Percentiles rank a stretch among this genome's conserved stretches.
Conservation (phyloP, 164 flowering plant genomes). For the Euptelea pleiosperma region DNA sequence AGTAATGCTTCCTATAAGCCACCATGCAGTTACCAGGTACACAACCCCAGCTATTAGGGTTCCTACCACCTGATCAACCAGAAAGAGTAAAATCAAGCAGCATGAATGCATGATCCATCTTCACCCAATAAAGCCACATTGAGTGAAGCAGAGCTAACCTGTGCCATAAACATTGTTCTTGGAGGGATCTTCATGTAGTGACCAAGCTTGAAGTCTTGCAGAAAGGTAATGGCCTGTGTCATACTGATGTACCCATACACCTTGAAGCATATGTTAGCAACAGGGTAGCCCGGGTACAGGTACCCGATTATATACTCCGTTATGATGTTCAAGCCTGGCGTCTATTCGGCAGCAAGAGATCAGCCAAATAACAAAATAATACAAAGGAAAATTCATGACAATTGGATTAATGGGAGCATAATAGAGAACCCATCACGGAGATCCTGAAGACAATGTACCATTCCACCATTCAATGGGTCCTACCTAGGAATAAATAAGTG, state of each 20-base stretch:
- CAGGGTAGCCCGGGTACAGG: slow-evolving; percentile 74
- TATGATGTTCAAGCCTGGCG: slow-evolving; percentile 71
- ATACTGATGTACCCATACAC: slow-evolving; percentile 86
- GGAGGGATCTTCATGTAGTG: slow-evolving; percentile 99
- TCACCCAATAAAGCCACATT: not conserved
- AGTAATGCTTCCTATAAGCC: slow-evolving; percentile 67
- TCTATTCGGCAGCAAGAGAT: slow-evolving; percentile 22
- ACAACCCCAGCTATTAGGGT: slow-evolving; percentile 55
- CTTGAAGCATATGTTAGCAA: slow-evolving; percentile 92
- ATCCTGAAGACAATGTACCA: too few species aligned
- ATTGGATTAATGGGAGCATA: too few species aligned
- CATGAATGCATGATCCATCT: too few species aligned
- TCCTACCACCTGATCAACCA: slow-evolving; percentile 49
- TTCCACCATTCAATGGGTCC: too few species aligned
- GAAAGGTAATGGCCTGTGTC: slow-evolving; percentile 73
- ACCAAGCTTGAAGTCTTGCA: slow-evolving; percentile 92
- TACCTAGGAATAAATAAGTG: too few species aligned
- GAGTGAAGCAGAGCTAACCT: slow-evolving; percentile 32
- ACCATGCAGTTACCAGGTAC: slow-evolving; percentile 81
- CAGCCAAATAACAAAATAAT: too few species aligned
- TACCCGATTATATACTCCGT: slow-evolving; percentile 83
- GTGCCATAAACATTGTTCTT: slow-evolving; percentile 86
- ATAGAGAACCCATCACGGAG: too few species aligned
- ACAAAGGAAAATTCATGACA: too few species aligned
- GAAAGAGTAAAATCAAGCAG: not conserved